phyloP scores from a whole-genome alignment of 1,284 basidiomycete species.

The Takashimella tepidaria region DNA sequence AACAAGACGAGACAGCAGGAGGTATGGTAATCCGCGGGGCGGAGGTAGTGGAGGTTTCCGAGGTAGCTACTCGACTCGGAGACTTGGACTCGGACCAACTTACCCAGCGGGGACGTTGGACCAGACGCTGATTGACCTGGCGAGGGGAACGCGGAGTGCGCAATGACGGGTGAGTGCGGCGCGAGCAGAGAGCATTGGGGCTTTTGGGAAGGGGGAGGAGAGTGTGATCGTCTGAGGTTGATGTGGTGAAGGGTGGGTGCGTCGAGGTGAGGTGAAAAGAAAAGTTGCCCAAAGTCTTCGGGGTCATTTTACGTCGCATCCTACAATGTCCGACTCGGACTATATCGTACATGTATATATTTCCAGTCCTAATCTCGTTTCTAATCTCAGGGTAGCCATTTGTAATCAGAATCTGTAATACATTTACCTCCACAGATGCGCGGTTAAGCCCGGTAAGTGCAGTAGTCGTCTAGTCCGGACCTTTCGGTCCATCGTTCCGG shows the following conservation, averaged over 20 bases:
- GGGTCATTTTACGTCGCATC: too few species aligned
- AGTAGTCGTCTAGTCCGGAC: too few species aligned
- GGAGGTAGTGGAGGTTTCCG: neutral
- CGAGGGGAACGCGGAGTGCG: slow-evolving; percentile 8
- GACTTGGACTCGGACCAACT: slow-evolving; percentile 1
- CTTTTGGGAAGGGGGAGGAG: neutral
- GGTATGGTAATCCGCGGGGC: neutral
- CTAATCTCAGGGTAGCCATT: too few species aligned
- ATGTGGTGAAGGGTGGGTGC: neutral
- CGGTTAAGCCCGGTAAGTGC: neutral
- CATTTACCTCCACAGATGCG: too few species aligned
- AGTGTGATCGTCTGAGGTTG: neutral
- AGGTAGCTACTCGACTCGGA: neutral
- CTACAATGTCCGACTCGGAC: too few species aligned
- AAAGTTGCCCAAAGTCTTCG: too few species aligned
- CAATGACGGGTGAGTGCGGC: slow-evolving; percentile 13
- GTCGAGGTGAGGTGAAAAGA: neutral
- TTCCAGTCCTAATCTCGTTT: too few species aligned
- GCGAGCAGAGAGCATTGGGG: slow-evolving; percentile 13
- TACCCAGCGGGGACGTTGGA: slow-evolving; percentile 19
- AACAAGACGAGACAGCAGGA: neutral
- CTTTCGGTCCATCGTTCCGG: neutral
- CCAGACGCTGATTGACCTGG: slow-evolving; percentile 16
- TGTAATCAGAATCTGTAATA: too few species aligned
- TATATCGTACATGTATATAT: too few species aligned